Evolutionary conservation across 2,329 filamentous ascomycete species (phyloP).

Genomic region (Spiromastix sp.): DNA sequence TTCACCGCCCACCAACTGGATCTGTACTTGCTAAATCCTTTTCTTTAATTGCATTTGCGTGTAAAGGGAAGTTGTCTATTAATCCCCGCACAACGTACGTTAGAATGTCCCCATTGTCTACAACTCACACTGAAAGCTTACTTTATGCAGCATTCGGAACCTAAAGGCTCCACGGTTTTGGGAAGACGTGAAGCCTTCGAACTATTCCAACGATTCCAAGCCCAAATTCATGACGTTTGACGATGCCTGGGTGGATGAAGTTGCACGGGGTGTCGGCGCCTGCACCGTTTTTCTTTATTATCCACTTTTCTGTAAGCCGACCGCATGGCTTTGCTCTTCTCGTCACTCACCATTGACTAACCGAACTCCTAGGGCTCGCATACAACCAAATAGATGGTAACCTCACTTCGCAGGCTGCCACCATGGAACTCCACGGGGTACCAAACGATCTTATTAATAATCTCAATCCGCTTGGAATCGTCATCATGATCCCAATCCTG

Average conservation of each 20-base stretch:
- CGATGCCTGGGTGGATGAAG: constrained; percentile 71
- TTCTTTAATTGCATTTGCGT: constrained; percentile 48
- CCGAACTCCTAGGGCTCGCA: constrained; percentile 26
- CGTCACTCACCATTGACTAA: background rate
- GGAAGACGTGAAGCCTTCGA: constrained; percentile 58
- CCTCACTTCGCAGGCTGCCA: constrained; percentile 39
- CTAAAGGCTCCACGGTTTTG: constrained; percentile 51
- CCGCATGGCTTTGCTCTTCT: constrained; percentile 42
- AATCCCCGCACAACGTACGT: constrained; percentile 48
- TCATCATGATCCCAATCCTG: constrained; percentile 47
- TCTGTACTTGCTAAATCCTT: constrained; percentile 60
- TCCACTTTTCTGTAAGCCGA: constrained; percentile 33
- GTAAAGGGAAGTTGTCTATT: constrained; percentile 52
- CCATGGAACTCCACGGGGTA: constrained; percentile 43
- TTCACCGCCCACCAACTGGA: constrained; percentile 55
- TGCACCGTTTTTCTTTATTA: constrained; percentile 58
- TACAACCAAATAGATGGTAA: constrained; percentile 37
- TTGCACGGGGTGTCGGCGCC: constrained; percentile 57
- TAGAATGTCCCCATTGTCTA: background rate
- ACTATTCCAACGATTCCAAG: constrained; percentile 46
- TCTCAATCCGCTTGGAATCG: constrained; percentile 49
- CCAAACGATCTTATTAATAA: constrained; percentile 53
- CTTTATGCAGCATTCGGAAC: constrained; percentile 22
- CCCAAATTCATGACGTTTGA: constrained; percentile 72
- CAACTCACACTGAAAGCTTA: background rate